Percentiles rank a stretch among this genome's conserved stretches.
Evolutionary conservation across 2,329 filamentous ascomycete genomes (phyloP).

Genomic region (Aspergillus sp.): DNA sequence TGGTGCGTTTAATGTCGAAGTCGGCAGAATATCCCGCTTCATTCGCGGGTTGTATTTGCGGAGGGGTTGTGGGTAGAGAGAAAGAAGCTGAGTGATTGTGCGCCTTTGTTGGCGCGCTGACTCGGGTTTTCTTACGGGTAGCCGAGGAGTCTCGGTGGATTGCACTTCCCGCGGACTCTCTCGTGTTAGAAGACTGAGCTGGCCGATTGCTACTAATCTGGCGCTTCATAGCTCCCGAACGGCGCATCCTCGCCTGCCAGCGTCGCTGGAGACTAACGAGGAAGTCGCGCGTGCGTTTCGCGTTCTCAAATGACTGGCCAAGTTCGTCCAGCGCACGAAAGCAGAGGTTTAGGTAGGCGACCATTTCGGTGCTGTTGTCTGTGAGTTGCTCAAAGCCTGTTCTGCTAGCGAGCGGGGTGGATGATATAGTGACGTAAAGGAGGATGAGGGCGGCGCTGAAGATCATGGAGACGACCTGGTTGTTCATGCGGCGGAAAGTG

Average conservation of each 20-base stretch:
- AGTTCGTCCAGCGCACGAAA: slow-evolving; percentile 45
- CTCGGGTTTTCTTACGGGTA: slow-evolving; percentile 1
- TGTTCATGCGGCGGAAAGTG: slow-evolving; percentile 45
- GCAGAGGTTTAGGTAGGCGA: slow-evolving; percentile 40
- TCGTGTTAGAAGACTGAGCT: not conserved
- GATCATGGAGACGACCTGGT: slow-evolving; percentile 46
- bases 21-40: not conserved
- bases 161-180: not conserved
- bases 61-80: not conserved
- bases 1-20: not conserved
- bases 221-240: slow-evolving; percentile 11
- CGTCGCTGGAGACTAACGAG: slow-evolving; percentile 39
- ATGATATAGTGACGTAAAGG: slow-evolving; percentile 39
- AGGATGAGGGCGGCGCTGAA: slow-evolving; percentile 46
- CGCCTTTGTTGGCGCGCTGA: not conserved
- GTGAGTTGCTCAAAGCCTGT: slow-evolving; percentile 18
- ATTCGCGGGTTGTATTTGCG: not conserved
- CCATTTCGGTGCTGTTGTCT: slow-evolving; percentile 32
- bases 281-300: slow-evolving; percentile 41
- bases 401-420: slow-evolving; percentile 26
- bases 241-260: slow-evolving; percentile 34
- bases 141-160: not conserved
- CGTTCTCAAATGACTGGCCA: slow-evolving; percentile 42
- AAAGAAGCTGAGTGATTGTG: not conserved
- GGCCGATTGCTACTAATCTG: not conserved